Base-by-base conservation (phyloP, 805 yeast genomes). In the Yarrowia yakushimensis region DNA sequence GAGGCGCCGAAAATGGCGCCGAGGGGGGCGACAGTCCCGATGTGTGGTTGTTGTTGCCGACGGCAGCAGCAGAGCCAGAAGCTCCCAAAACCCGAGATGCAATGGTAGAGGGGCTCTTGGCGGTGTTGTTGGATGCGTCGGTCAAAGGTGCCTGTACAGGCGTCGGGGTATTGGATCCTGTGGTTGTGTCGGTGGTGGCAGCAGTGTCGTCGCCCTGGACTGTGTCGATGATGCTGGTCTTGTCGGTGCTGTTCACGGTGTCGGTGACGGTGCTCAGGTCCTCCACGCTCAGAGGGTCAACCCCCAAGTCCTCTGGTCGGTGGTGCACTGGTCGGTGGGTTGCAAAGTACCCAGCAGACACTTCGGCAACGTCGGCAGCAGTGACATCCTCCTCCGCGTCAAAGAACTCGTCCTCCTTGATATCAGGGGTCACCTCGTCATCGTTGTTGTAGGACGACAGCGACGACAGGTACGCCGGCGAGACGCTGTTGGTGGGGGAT, bases 361-460 rank as follows among this genome's bases (percentile, higher is more conserved):
- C 41, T 10, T 17, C 41, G 23, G 41, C 22, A 3, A 13, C 22
- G n/a, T 23, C 33, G 25, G 30, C 45, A 4, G 33, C 34, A 2
- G 23, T 12, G 13, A 37, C 50, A 11, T 18, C n/a, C 30, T 41
- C 61, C 22, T 39, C 61, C 12, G 46, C 61, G 30, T 55, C 61
- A 25, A 39, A 39, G 31, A 41, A 55, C 39, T 55, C 61, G 20
- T 55, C 61, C 48, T 36, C 25, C 34, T 52, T 18, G 30, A 23
- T n/a, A 22, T 33, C 60, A 25, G 43, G 33, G 6, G 5, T 30
- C n/a, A 39, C 25, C 20, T 52, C 43, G 10, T 55, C 46, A 17
- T 55, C 48, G 37, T 41, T 39, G 39, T 55, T 55, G 36, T 55
- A 39, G 20, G 46, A 39, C n/a, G 48, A 55, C 30, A 39, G 30